Evolutionary conservation across 139 green algal genomes (phyloP).

Genomic region (Micromonas commoda): DNA sequence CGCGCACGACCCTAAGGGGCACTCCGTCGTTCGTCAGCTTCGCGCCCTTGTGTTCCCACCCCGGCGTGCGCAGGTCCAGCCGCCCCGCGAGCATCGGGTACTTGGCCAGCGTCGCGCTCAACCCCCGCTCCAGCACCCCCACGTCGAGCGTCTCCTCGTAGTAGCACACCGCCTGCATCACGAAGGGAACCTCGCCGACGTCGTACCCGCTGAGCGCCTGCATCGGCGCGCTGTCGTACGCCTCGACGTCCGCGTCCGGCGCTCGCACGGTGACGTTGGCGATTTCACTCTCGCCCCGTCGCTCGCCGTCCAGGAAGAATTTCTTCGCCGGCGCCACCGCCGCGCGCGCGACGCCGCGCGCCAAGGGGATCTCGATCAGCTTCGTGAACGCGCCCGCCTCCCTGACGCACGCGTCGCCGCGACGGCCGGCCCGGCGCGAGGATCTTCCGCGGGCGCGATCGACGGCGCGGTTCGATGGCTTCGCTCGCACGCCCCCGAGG

Average conservation of each 20-base stretch:
- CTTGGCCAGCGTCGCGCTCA: background rate
- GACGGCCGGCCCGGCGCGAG: too few relatives aligned
- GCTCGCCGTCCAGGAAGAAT: slow-evolving; percentile 7
- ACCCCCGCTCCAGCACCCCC: background rate
- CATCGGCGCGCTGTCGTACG: background rate
- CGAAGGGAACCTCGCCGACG: slow-evolving; percentile 23
- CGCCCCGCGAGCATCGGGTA: slow-evolving; percentile 16
- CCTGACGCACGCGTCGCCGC: too few relatives aligned
- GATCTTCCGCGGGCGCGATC: too few relatives aligned
- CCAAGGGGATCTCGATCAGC: slow-evolving; percentile 11
- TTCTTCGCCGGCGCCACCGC: background rate
- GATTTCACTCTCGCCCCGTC: background rate
- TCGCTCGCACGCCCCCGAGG: too few relatives aligned
- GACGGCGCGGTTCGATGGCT: too few relatives aligned
- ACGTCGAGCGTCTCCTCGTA: slow-evolving; percentile 5
- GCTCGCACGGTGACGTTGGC: background rate
- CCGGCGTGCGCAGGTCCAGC: slow-evolving; percentile 16
- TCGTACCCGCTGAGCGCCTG: slow-evolving; percentile 4
- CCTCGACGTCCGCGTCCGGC: background rate
- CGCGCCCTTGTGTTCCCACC: background rate
- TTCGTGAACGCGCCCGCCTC: slow-evolving; percentile 24
- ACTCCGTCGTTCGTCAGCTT: slow-evolving; percentile 13
- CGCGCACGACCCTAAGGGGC: slow-evolving; percentile 7
- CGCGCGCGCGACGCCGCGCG: background rate
- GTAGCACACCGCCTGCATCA: slow-evolving; percentile 21